Evolutionary conservation across 352 stramenopile genomes (phyloP), one percentile per base, ranked within the genome.

Genomic region (Pythium scleroteichum): DNA sequence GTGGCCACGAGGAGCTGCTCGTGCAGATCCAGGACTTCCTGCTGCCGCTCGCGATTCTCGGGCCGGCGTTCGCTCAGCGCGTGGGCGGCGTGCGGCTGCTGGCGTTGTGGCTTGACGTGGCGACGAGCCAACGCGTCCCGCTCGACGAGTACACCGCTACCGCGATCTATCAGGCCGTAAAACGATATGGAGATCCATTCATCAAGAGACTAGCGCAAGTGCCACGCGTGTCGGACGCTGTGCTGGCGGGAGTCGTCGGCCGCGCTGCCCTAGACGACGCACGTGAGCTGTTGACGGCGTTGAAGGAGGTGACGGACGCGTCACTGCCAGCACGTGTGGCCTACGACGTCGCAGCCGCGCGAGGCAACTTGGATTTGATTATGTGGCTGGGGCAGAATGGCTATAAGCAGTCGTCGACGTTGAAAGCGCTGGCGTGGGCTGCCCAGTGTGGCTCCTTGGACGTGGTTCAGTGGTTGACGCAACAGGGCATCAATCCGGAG

Each of bases 31-130:
- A 58, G 23, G 19, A 48, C 7, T 33, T 39, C 24, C 17, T 58
- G 33, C 38, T 58, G 51, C 51, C 51, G 35, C 51, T 58, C 13
- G 38, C 4, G 1, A 17, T 27, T 19, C 22, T 58, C 22, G 51
- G 39, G 6, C 22, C 51, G 20, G 51, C 35, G 22, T 38, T 40
- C 38, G 51, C 51, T 20, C 23, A 33, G 4, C 35, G 27, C 0
- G 16, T 58, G 13, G 51, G 51, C 12, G 38, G 51, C 17, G 22
- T 12, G 7, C 51, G 51, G 14, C 38, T 58, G 22, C 38, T 58
- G 3, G 6, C 2, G 4, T 4, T 39, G 10, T 58, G 51, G 51
- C 19, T 58, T 6, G 51, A 48, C 4, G 24, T 17, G 12, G 51
- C 33, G 17, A 49, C 24, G 2, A 9, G 1, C 33, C 8, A 23